A percentile compares a stretch with the other conserved stretches of the same genome.
Conservation (phyloP, 768 basidiomycete species). For the Pleurotus eryngii region DNA sequence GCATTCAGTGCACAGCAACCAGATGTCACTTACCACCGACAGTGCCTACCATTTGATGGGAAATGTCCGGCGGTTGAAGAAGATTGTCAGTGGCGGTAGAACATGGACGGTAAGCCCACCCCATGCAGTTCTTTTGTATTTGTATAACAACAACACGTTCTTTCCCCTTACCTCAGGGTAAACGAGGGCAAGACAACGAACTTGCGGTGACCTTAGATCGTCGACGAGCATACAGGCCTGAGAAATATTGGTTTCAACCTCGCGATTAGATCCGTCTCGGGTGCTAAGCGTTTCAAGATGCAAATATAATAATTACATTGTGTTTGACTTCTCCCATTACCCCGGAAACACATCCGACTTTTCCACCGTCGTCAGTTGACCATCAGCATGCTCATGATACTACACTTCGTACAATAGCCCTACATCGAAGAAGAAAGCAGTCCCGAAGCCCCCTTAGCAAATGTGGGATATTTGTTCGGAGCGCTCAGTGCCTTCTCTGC, state of each 20-base stretch:
- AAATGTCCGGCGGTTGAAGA: constrained; percentile 35
- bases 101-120: constrained; percentile 45
- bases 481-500: not conserved
- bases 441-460: too few species aligned
- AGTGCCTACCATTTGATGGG: constrained; percentile 40
- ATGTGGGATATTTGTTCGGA: too few species aligned
- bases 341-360: constrained; percentile 5
- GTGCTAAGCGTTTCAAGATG: not conserved
- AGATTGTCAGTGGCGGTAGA: constrained; percentile 46
- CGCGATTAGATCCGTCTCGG: constrained; percentile 18
- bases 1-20: constrained; percentile 39
- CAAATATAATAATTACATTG: not conserved
- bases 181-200: constrained; percentile 12
- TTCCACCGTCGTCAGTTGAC: constrained; percentile 16
- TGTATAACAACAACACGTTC: too few species aligned
- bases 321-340: not conserved
- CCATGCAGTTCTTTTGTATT: too few species aligned
- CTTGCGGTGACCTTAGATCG: constrained; percentile 28
- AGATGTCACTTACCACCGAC: constrained; percentile 32
- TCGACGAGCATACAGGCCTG: constrained; percentile 19
- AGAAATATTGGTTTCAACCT: constrained; percentile 38
- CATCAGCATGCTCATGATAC: constrained; percentile 15
- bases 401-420: not conserved
- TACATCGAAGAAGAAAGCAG: not conserved
- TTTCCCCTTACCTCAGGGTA: not conserved